Percentiles rank a stretch among this genome's conserved stretches.
phyloP scores from a whole-genome alignment of 2,329 filamentous ascomycete genomes.

The Teratosphaeria zuluensis region DNA sequence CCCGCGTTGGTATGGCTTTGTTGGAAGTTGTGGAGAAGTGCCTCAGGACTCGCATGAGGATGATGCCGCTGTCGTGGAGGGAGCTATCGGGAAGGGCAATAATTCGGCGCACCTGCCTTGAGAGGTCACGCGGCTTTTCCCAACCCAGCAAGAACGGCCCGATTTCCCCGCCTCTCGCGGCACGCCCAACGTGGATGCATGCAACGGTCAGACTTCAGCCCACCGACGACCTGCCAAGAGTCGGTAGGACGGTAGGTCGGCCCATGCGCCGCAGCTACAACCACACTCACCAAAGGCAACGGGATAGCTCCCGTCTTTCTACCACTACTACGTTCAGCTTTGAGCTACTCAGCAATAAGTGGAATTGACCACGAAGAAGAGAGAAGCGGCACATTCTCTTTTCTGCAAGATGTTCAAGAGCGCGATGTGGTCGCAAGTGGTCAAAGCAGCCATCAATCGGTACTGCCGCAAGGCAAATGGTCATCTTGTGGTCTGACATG shows the following conservation, averaged over 20 bases:
- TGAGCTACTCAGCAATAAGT: not conserved
- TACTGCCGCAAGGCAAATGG: no score
- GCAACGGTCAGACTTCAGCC: no score
- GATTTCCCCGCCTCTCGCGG: no score
- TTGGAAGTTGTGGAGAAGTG: not conserved
- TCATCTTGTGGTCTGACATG: no score
- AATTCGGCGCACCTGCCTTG: not conserved
- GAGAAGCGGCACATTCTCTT: not conserved
- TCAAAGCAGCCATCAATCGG: no score
- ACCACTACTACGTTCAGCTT: not conserved
- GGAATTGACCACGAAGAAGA: not conserved
- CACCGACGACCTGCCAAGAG: no score
- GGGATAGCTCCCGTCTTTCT: no score
- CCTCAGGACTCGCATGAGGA: not conserved
- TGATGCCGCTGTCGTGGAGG: not conserved
- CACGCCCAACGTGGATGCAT: no score
- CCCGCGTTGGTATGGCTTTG: not conserved
- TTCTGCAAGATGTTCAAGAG: not conserved
- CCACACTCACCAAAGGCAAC: no score
- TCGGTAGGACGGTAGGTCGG: no score
- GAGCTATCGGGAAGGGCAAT: not conserved
- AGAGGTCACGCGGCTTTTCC: no score
- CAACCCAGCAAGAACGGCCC: no score
- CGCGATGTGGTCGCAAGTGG: not conserved
- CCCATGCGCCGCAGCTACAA: not conserved